Conservation (phyloP, 352 stramenopile genomes). For the Phytopythium sindhum region DNA sequence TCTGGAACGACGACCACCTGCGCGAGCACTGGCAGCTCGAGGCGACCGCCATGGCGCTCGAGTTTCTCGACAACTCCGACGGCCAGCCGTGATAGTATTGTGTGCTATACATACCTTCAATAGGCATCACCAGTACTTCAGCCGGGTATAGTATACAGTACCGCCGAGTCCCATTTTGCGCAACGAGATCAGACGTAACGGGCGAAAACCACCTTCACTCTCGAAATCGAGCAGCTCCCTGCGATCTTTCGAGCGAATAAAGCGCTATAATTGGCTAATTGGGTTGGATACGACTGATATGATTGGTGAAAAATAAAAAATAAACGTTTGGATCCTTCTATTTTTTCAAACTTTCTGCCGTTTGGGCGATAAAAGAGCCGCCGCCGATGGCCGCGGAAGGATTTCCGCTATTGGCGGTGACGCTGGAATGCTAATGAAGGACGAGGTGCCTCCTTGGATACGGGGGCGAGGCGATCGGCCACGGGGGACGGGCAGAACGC, state of each 20-base stretch:
- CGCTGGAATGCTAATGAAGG: no score
- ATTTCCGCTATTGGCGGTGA: background rate
- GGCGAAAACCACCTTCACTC: background rate
- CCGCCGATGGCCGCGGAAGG: conserved; percentile 2
- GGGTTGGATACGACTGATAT: background rate
- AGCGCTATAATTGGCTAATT: conserved; percentile 15
- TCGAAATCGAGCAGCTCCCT: background rate
- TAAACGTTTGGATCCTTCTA: background rate
- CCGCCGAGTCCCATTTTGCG: background rate
- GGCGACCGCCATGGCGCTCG: conserved; percentile 46
- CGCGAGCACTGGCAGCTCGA: conserved; percentile 62
- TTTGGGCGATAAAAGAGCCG: background rate
- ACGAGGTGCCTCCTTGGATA: conserved; percentile 5
- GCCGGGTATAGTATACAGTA: background rate
- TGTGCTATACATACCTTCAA: background rate
- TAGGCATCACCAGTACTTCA: background rate
- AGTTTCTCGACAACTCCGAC: conserved; percentile 67
- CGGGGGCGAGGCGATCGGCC: conserved; percentile 1
- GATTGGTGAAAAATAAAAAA: conserved; percentile 7
- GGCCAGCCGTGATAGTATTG: conserved; percentile 47
- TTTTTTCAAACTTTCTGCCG: conserved; percentile 2
- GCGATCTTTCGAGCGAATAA: conserved; percentile 31
- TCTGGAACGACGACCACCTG: conserved; percentile 82
- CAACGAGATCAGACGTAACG: background rate
- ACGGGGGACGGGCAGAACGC: conserved; percentile 8